These are phyloP conservation scores for Gamarada debralockiae DNA, from an alignment of 495 filamentous ascomycete species.

Conservation along the genomic window DNA sequence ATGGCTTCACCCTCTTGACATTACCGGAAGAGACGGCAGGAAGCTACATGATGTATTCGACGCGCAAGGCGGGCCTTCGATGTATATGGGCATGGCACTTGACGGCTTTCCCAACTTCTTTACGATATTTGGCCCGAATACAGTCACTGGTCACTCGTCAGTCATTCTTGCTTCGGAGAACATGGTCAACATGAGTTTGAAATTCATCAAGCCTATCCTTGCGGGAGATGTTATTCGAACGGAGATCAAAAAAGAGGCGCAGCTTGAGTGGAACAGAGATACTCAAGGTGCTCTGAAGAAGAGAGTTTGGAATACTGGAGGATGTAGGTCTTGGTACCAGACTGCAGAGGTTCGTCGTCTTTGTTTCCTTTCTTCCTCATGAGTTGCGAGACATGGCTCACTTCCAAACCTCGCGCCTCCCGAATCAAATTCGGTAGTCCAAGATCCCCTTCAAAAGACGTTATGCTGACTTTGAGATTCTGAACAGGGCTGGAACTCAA, in stretches of 20 bases:
- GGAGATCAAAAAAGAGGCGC: slow-evolving; percentile 45
- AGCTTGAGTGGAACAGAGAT: slow-evolving; percentile 47
- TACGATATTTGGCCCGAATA: slow-evolving; percentile 63
- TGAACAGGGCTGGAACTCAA: slow-evolving; percentile 61
- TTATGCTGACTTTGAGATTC: no score
- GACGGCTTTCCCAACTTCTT: slow-evolving; percentile 69
- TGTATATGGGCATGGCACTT: slow-evolving; percentile 61
- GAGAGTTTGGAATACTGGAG: slow-evolving; percentile 48
- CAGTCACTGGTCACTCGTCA: slow-evolving; percentile 57
- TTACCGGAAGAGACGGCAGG: slow-evolving; percentile 41
- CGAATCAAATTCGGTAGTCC: no score
- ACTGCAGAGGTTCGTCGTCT: no score
- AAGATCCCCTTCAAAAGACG: no score
- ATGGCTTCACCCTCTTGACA: slow-evolving; percentile 37
- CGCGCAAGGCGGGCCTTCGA: slow-evolving; percentile 47
- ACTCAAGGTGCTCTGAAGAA: slow-evolving; percentile 49
- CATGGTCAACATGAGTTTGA: slow-evolving; percentile 48
- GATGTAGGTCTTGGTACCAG: slow-evolving; percentile 56
- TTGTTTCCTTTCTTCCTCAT: no score
- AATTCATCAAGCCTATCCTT: slow-evolving; percentile 47
- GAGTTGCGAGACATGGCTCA: no score
- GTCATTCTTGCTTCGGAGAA: slow-evolving; percentile 60
- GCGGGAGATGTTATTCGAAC: slow-evolving; percentile 35
- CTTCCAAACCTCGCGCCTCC: no score
- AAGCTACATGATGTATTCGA: slow-evolving; percentile 51